Evolutionary conservation across 331 rosid genomes (phyloP).

Genomic region (Acacia pycnantha): DNA sequence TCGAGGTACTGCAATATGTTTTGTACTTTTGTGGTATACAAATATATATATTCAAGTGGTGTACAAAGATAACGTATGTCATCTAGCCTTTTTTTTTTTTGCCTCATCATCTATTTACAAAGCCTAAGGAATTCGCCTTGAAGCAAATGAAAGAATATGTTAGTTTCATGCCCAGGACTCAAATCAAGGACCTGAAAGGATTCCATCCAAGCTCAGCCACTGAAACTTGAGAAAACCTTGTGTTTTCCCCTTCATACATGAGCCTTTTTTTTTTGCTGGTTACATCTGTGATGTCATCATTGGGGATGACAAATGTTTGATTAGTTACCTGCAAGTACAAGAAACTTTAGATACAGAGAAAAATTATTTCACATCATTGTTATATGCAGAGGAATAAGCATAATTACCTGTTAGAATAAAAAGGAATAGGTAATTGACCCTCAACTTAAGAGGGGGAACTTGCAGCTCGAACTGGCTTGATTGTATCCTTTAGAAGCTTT

Average conservation of each 20-base stretch:
- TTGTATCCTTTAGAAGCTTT: conserved; percentile 39
- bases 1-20: background rate
- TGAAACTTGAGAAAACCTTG: conserved; percentile 10
- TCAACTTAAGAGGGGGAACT: conserved; percentile 41
- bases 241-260: background rate
- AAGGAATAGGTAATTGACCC: conserved; percentile 15
- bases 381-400: background rate
- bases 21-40: background rate
- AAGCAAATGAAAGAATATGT: conserved; percentile 13
- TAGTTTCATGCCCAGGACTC: conserved; percentile 5
- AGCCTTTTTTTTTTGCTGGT: conserved; percentile 20
- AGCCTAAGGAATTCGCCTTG: conserved; percentile 2
- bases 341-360: background rate
- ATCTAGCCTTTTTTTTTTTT: background rate
- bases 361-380: background rate
- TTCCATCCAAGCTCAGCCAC: conserved; percentile 12
- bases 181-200: background rate
- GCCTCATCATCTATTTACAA: conserved; percentile 8
- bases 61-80: background rate
- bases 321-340: conserved; percentile 32
- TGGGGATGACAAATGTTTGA: conserved; percentile 1
- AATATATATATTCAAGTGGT: background rate
- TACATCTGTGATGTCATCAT: background rate
- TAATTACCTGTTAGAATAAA: conserved; percentile 36
- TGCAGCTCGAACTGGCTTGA: conserved; percentile 67